phyloP scores from a whole-genome alignment of 345 rosid species.

The Tarenaya hassleriana region DNA sequence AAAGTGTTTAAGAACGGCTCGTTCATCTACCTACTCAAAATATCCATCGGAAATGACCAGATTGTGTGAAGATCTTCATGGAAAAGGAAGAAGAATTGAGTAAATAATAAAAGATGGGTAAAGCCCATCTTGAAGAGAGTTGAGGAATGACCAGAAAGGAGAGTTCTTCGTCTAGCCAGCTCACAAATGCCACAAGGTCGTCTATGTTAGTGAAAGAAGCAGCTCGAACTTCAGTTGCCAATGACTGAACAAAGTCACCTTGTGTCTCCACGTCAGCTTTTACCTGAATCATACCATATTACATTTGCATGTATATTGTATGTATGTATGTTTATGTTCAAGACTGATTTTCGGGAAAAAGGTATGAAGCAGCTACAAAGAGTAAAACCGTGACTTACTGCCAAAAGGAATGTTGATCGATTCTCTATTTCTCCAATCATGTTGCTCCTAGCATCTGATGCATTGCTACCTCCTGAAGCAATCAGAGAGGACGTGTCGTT shows the following conservation, averaged over 20 bases:
- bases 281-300: too few relatives aligned
- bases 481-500: constrained; percentile 66
- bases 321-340: too few relatives aligned
- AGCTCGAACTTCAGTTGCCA: constrained; percentile 86
- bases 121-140: too few relatives aligned
- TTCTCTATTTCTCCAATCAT: constrained; percentile 97
- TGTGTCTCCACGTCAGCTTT: constrained; percentile 99
- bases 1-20: constrained; percentile 97
- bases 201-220: constrained; percentile 63
- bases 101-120: too few relatives aligned
- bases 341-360: too few relatives aligned
- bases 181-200: constrained; percentile 82
- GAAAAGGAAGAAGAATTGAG: constrained; percentile 7
- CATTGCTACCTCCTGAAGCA: constrained; percentile 59
- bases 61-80: neutral
- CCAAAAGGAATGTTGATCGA: constrained; percentile 88
- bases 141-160: too few relatives aligned
- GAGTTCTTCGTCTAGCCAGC: constrained; percentile 98
- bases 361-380: neutral
- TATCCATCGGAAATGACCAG: neutral
- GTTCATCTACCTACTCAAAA: constrained; percentile 73
- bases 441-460: constrained; percentile 74
- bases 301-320: too few relatives aligned
- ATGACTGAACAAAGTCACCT: constrained; percentile 93
- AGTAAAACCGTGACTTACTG: constrained; percentile 40